These are phyloP conservation scores for Phytophthora fragariaefolia DNA, from an alignment of 352 stramenopile species.

Conservation along the genomic window DNA sequence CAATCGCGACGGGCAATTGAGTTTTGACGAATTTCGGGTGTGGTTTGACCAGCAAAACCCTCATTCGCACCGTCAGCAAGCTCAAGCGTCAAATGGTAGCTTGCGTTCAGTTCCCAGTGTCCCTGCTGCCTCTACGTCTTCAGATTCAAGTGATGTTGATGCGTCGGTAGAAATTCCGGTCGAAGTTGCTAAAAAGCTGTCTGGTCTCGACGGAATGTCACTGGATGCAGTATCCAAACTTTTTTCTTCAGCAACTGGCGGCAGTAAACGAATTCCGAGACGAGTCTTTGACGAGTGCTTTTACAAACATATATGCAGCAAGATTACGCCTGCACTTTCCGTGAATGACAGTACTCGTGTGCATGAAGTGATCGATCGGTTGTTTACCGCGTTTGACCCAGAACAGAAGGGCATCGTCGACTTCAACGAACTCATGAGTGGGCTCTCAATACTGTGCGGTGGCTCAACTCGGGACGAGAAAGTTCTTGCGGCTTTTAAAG, in stretches of 20 bases:
- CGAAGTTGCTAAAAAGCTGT: slow-evolving; percentile 76
- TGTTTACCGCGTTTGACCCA: slow-evolving; percentile 84
- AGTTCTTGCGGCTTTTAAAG: slow-evolving; percentile 78
- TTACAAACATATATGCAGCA: slow-evolving; percentile 68
- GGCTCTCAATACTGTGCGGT: slow-evolving; percentile 74
- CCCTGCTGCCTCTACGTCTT: slow-evolving; percentile 27
- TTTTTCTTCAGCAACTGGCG: slow-evolving; percentile 58
- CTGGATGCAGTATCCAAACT: slow-evolving; percentile 67
- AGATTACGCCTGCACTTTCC: slow-evolving; percentile 26
- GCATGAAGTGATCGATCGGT: slow-evolving; percentile 73
- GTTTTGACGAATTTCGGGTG: slow-evolving; percentile 80
- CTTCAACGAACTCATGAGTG: slow-evolving; percentile 78
- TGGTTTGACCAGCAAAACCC: slow-evolving; percentile 78
- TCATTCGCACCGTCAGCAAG: slow-evolving; percentile 10
- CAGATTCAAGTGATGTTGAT: slow-evolving; percentile 22
- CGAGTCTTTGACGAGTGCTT: slow-evolving; percentile 79
- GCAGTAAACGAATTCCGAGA: slow-evolving; percentile 62
- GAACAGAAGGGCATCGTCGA: slow-evolving; percentile 78
- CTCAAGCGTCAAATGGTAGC: slow-evolving; percentile 23
- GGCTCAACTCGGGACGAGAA: slow-evolving; percentile 65
- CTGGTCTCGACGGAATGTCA: slow-evolving; percentile 65
- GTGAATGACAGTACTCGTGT: slow-evolving; percentile 61
- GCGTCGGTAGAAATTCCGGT: slow-evolving; percentile 50
- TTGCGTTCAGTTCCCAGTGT: slow-evolving; percentile 1
- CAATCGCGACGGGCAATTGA: slow-evolving; percentile 79